Base-by-base conservation (phyloP, 2,329 filamentous ascomycete genomes). In the Alternaria solani region DNA sequence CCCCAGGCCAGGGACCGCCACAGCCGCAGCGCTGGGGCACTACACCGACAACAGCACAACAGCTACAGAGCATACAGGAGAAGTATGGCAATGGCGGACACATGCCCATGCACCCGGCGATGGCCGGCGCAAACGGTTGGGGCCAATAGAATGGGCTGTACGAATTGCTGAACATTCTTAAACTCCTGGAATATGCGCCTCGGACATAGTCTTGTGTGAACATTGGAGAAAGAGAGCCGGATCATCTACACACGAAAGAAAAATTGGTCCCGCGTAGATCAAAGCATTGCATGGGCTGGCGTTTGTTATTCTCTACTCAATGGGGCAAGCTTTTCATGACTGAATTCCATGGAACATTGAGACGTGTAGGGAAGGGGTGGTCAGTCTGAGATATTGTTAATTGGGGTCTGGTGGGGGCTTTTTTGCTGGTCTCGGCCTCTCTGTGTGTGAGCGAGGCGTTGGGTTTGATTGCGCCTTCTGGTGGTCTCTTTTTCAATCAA, bases 61-160 rank as follows among this genome's bases (percentile, higher is more conserved):
- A 75, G 39, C 38, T 75, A 42, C 69, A 71, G 47, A 72, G 71
- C 44, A 75, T 75, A 36, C 72, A 75, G 34, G 73, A 73, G 39
- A 71, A 74, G 41, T 75, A 75, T 47, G 73, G 73, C 3, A 68
- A 67, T 14, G 61, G 59, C 9, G 32, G 57, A 8, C 57, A 56
- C 7, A 60, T 63, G 34, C 47, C 54, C 14, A 49, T 56, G 56
- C 56, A 59, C 25, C 44, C 42, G 36, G 47, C 51, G 8, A 44
- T 56, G 47, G 32, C 44, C 38, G 61, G 61, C 30, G 60, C 25
- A 36, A 60, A 57, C 6, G 53, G 53, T 28, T 60, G 57, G 57
- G 57, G 53, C 16, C 25, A 41, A 46, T 60, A 57, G 53, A 34
- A 23, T 38, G 34, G 39, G 16, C n/a, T 18, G n/a, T 8, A 25